phyloP scores from a whole-genome alignment of 495 filamentous ascomycete species.

The Saxophila tyrrhenica region DNA sequence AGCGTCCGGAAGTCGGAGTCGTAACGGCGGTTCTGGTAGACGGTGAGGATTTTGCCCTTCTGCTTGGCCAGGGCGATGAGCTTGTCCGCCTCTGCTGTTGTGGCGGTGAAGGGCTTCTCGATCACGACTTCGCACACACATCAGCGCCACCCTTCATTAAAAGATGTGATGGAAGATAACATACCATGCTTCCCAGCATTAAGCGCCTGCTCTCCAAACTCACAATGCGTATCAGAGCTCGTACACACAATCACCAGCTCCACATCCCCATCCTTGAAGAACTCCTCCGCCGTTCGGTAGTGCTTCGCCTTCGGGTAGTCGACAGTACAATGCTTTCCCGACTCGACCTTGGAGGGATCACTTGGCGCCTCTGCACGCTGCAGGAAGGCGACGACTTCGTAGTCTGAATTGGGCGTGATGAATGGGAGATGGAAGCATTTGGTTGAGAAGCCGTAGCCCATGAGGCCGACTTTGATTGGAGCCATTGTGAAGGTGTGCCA shows the following conservation, averaged over 20 bases:
- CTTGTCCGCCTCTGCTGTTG: conserved; percentile 55
- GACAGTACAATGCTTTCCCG: conserved; percentile 31
- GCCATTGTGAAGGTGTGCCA: not conserved
- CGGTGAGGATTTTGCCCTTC: conserved; percentile 52
- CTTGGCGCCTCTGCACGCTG: conserved; percentile 55
- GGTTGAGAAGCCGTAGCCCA: conserved; percentile 69
- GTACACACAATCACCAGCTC: conserved; percentile 69
- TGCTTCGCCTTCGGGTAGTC: conserved; percentile 58
- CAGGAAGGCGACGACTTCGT: conserved; percentile 66
- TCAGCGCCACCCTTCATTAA: too few relatives aligned
- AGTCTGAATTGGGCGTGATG: conserved; percentile 49
- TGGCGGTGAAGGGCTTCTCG: conserved; percentile 83
- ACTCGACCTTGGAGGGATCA: conserved; percentile 41
- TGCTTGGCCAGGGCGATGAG: conserved; percentile 55
- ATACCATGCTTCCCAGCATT: conserved; percentile 48
- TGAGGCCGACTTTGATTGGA: conserved; percentile 41
- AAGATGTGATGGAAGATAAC: too few relatives aligned
- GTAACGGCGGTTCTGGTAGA: conserved; percentile 84
- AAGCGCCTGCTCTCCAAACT: conserved; percentile 52
- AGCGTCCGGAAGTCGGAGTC: conserved; percentile 79
- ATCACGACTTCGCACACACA: conserved; percentile 59
- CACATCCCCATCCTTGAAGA: conserved; percentile 54
- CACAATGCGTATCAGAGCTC: conserved; percentile 63
- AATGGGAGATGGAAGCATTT: conserved; percentile 89
- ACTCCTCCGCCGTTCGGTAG: conserved; percentile 47